Evolutionary conservation across 2,329 filamentous ascomycete species (phyloP), one percentile per base, ranked within the genome.

Genomic region (Fusarium fujikuroi): DNA sequence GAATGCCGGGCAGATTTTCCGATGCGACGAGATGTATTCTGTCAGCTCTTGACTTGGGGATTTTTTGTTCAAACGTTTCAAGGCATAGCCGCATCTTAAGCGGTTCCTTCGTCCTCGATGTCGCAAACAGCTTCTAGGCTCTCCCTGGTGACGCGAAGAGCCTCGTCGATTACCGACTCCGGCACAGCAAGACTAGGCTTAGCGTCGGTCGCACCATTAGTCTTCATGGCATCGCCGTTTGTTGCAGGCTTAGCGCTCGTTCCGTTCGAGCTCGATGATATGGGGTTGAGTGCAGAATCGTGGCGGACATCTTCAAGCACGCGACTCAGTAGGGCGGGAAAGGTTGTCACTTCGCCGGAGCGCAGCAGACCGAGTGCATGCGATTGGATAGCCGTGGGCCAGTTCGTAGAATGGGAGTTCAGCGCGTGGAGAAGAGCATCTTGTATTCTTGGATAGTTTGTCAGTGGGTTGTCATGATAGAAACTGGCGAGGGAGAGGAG

Each of bases 351-450:
- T 69, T 91, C 87, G 80, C 89, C 89, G 49, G 85, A 87, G 70
- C 90, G 90, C 30, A 92, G 86, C 73, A 92, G 87, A 25, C 85
- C 74, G 39, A 91, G 85, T 43, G 90, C 90, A 80, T 91, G 89
- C 61, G 83, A 81, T 76, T 91, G 88, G 70, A 92, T 83, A 54
- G 83, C 77, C 16, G 90, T 90, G 5, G 90, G 89, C 90, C 90
- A 92, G 84, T 92, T 90, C 72, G 86, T 83, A 9, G 84, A 80
- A 81, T 91, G 84, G 54, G 89, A 83, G 80, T 92, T 84, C 59
- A 92, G 87, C 68, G 87, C 81, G 82, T 92, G 89, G 46, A 91
- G 87, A 78, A 92, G 87, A 47, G 86, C 83, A 64, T 92, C 89
- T 84, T 92, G 89, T 75, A 92, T 92, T 75, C 90, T 77, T 39